Base-by-base conservation (phyloP, 2,329 filamentous ascomycete genomes). In the Mariannaea sp. region DNA sequence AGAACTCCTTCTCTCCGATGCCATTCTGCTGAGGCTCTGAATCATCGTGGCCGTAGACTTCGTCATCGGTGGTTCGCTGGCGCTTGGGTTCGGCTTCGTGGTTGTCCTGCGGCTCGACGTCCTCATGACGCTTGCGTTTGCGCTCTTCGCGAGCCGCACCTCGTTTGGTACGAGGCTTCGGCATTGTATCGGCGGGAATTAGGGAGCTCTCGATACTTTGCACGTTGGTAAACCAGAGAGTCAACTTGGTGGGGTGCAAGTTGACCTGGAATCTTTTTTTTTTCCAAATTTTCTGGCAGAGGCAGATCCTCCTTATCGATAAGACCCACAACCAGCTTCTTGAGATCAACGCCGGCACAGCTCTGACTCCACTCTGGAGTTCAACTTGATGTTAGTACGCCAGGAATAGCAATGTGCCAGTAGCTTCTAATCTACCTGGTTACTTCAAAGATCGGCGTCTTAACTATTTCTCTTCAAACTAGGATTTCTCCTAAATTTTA, bases 1-100 rank as follows among this genome's bases (percentile, higher is more conserved):
- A 97, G 77, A 96, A 99, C 51, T 90, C 86, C 62, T 79, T 83
- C 55, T 90, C 89, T 8, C 73, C 68, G 9, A 58, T 53, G 10
- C 62, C 67, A 22, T 65, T 58, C 33, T 68, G 61, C 20, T 65
- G 59, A 17, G 59, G 44, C 30, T 63, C 62, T 24, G 58, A 58
- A 10, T 60, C 60, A 27, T 67, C 58, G 33, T 54, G 52, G 14
- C 64, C 58, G 30, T 67, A 44, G 16, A 17, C 20, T 19, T 65
- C 50, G 35, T 64, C 51, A 14, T 54, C 54, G 53, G 53, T 46
- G 26, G 59, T 66, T 55, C 65, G 64, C 48, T 63, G 64, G 6
- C 65, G 65, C 55, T 67, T 67, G 24, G 50, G 49, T 14, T 67
- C 58, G 42, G 30, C 58, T 33, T 63, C 57, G 46, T 64, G 41